phyloP scores from a whole-genome alignment of 148 eudicot species.

The Chenopodium suecicum region DNA sequence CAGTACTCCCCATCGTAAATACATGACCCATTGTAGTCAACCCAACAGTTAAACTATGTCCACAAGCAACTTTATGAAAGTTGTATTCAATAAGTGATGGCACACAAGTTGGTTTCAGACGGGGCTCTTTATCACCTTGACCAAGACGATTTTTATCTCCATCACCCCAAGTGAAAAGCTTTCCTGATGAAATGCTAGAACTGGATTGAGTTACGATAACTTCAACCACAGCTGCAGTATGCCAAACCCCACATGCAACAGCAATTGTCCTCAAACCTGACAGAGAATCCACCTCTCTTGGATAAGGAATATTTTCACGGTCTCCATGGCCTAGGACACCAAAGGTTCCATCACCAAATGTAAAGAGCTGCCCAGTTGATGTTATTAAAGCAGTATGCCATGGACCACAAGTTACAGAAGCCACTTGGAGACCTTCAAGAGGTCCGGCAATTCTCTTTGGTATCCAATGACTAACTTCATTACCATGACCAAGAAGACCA shows the following conservation, averaged over 20 bases:
- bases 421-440: constrained; percentile 83
- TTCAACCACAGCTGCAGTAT: constrained; percentile 95
- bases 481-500: constrained; percentile 89
- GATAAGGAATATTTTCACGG: constrained; percentile 59
- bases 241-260: constrained; percentile 99
- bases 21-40: constrained; percentile 77
- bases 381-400: constrained; percentile 95
- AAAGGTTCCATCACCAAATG: constrained; percentile 97
- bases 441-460: constrained; percentile 86
- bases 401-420: constrained; percentile 83
- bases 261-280: constrained; percentile 81
- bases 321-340: constrained; percentile 97
- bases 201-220: constrained; percentile 80
- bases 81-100: constrained; percentile 82
- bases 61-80: constrained; percentile 90
- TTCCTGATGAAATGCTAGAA: constrained; percentile 69
- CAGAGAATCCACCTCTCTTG: constrained; percentile 86
- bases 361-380: constrained; percentile 80
- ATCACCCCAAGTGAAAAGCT: constrained; percentile 96
- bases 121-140: constrained; percentile 93
- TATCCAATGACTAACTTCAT: constrained; percentile 88
- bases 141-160: constrained; percentile 98
- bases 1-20: constrained; percentile 94
- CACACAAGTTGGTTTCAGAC: constrained; percentile 84
- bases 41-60: constrained; percentile 88